Evolutionary conservation across 495 filamentous ascomycete genomes (phyloP).

Genomic region (Platismatia glauca): DNA sequence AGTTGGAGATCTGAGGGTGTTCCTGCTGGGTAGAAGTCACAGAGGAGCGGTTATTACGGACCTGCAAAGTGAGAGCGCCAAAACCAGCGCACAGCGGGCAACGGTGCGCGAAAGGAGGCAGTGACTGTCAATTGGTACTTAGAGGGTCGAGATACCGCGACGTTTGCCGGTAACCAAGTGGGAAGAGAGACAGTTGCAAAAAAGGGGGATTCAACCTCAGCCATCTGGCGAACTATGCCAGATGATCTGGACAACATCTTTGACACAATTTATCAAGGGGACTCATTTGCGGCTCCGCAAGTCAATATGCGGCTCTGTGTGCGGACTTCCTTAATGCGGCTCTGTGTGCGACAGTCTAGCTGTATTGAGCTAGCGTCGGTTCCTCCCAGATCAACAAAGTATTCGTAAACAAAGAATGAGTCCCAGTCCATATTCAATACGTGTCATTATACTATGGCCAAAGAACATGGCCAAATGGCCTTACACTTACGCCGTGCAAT

Average conservation of each 20-base stretch:
- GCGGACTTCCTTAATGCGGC: too few relatives aligned
- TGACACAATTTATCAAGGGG: too few relatives aligned
- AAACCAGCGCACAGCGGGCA: neutral
- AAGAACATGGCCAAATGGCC: too few relatives aligned
- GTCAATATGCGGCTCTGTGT: too few relatives aligned
- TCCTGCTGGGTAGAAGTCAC: neutral
- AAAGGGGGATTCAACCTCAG: neutral
- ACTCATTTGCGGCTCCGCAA: too few relatives aligned
- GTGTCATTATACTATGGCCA: too few relatives aligned
- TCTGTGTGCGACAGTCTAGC: too few relatives aligned
- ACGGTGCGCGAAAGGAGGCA: neutral
- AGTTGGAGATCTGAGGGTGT: neutral
- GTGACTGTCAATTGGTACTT: neutral
- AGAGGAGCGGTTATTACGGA: neutral
- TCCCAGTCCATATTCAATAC: too few relatives aligned
- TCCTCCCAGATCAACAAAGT: too few relatives aligned
- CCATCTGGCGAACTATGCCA: constrained; percentile 15
- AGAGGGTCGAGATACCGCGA: neutral
- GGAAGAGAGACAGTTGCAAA: neutral
- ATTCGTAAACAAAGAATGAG: too few relatives aligned
- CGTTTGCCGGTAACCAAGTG: neutral
- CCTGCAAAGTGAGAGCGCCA: neutral
- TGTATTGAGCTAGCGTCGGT: too few relatives aligned
- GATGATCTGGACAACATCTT: constrained; percentile 18
- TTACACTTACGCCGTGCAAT: too few relatives aligned